Evolutionary conservation across 208 protist species (phyloP), one percentile per base, ranked within the genome.

Genomic region (Leishmania braziliensis): DNA sequence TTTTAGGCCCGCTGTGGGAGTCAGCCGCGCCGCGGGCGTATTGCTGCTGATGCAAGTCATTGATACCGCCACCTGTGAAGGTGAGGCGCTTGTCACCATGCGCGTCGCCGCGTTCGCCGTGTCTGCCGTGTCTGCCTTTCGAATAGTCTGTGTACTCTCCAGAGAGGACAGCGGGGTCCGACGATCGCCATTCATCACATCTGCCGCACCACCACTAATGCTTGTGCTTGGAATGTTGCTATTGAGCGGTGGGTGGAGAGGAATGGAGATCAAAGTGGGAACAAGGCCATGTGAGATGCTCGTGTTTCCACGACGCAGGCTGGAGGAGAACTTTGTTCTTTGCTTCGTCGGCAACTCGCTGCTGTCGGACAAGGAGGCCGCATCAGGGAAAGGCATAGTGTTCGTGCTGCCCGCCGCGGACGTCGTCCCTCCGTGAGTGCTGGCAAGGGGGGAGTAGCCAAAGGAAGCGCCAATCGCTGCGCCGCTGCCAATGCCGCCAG

Each of bases 361-460:
- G 12, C 72, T 72, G 39, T 85, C 81, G 14, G 81, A 77, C 3
- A 29, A 51, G 36, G 63, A 26, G 16, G 68, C 68, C n/a, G 62
- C 78, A 66, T 83, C 83, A 50, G 70, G 72, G 51, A 80, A 83
- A 46, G 80, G 63, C 36, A 66, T 83, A 4, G 46, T 69, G 69
- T 60, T 77, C 23, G 78, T 80, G 36, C 78, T 75, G 39, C 26
- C 50, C 33, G 75, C 29, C 14, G 54, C 36, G 51, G 83, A 51
- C 18, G 48, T 29, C 29, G 20, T 16, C 23, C 36, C 53, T 16
- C 54, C 18, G 18, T 23, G 56, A 18, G 78, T 78, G 63, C 84
- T 83, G 77, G 72, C 56, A 33, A 84, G 50, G 9, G 79, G 80
- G 36, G 80, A 85, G 36, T 71, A 71, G 33, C 71, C 53, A 0